Percentiles rank a stretch among this genome's conserved stretches.
phyloP scores from a whole-genome alignment of 139 green algal genomes.

The Pseudopediastrum boryanum region DNA sequence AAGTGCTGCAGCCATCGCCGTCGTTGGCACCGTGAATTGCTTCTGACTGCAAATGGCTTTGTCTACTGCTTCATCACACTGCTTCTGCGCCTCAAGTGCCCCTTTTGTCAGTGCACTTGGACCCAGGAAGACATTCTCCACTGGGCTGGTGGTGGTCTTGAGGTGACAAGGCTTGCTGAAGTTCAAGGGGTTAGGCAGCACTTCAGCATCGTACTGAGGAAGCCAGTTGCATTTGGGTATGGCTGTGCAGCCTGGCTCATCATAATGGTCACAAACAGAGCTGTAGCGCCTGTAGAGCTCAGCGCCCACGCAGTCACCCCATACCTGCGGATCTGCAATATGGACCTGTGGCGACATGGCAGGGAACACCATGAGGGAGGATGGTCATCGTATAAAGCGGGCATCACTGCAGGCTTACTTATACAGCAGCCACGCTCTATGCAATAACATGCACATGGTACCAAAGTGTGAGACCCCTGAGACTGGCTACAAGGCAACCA shows the following conservation, averaged over 20 bases:
- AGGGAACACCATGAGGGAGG: background rate
- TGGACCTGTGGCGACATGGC: conserved; percentile 3
- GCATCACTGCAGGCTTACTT: background rate
- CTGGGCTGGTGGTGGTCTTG: background rate
- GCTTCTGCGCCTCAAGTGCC: background rate
- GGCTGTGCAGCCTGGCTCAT: background rate
- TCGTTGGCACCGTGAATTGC: too few relatives aligned
- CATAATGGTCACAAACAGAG: background rate
- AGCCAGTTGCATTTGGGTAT: conserved; percentile 8
- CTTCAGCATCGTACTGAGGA: conserved; percentile 7
- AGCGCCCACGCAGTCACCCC: conserved; percentile 25
- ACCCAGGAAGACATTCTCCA: conserved; percentile 16
- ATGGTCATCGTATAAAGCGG: background rate
- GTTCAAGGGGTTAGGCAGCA: conserved; percentile 21
- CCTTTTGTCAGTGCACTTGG: background rate
- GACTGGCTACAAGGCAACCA: too few relatives aligned
- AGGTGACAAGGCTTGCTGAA: conserved; percentile 23
- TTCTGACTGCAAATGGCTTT: too few relatives aligned
- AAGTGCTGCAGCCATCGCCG: too few relatives aligned
- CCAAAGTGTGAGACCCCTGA: too few relatives aligned
- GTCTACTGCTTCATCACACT: conserved; percentile 12
- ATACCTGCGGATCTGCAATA: conserved; percentile 5
- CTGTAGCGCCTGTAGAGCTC: conserved; percentile 25
- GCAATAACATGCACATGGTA: background rate
- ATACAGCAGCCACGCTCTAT: background rate